A percentile compares a stretch with the other conserved stretches of the same genome.
phyloP scores from a whole-genome alignment of 495 filamentous ascomycete species.

The Delitschia confertaspora region DNA sequence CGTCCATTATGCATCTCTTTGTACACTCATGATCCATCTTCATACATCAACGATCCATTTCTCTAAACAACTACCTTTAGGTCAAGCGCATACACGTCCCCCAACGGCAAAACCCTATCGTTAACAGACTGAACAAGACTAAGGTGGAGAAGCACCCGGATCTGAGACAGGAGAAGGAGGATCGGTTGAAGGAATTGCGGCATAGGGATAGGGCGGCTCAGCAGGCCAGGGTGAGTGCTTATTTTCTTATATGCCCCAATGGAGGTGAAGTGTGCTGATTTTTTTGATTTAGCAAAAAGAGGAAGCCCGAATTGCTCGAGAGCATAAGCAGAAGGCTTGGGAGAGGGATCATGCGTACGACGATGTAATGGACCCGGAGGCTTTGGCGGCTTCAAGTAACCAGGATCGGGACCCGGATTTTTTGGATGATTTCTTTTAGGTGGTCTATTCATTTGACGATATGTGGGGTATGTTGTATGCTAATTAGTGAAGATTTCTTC shows the following conservation, averaged over 20 bases:
- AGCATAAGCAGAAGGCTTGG: slow-evolving; percentile 79
- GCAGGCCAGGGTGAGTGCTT: slow-evolving; percentile 51
- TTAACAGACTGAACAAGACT: slow-evolving; percentile 97
- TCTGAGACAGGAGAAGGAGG: slow-evolving; percentile 68
- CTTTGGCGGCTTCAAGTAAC: slow-evolving; percentile 56
- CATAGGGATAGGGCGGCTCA: slow-evolving; percentile 57
- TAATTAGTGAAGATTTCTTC: neutral
- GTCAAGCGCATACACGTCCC: slow-evolving; percentile 72
- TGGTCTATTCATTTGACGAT: no score
- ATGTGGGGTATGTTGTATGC: no score
- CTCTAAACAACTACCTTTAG: slow-evolving; percentile 34
- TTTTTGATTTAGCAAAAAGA: slow-evolving; percentile 57
- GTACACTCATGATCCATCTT: neutral
- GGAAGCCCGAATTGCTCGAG: slow-evolving; percentile 67
- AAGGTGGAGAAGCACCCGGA: slow-evolving; percentile 78
- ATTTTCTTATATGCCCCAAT: neutral
- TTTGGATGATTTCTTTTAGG: slow-evolving; percentile 67
- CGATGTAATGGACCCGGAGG: slow-evolving; percentile 64
- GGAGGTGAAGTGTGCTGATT: neutral
- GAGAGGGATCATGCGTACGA: slow-evolving; percentile 94
- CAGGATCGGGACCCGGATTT: slow-evolving; percentile 54
- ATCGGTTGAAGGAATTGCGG: slow-evolving; percentile 56
- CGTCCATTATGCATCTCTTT: no score
- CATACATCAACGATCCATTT: neutral
- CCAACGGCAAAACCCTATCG: slow-evolving; percentile 71